Evolutionary conservation across 768 basidiomycete species (phyloP).

Genomic region (Termitomyces eurrhizus): DNA sequence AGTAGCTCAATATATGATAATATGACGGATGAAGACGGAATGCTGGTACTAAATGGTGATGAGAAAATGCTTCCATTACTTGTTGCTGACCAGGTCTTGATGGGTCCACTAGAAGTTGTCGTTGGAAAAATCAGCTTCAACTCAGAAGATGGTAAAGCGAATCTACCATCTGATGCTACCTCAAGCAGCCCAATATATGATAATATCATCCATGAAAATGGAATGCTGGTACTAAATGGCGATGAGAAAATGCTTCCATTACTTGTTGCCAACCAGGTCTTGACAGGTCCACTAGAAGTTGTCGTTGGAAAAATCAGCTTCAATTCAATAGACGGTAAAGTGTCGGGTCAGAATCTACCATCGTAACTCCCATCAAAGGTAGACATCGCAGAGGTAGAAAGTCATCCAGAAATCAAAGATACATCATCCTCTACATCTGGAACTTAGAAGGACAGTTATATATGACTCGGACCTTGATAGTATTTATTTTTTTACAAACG

Average conservation of each 20-base stretch:
- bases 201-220: background rate
- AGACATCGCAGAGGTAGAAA: background rate
- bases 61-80: background rate
- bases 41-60: rapidly evolving
- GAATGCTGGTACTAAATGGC: background rate
- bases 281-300: background rate
- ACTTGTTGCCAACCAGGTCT: background rate
- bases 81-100: background rate
- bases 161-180: too few species aligned
- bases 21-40: background rate
- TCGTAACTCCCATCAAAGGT: background rate
- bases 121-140: background rate
- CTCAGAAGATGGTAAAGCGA: background rate
- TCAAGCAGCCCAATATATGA: too few species aligned
- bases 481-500: background rate
- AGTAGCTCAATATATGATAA: background rate
- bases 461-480: background rate
- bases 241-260: background rate
- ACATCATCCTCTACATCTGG: background rate
- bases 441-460: background rate
- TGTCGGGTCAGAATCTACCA: background rate
- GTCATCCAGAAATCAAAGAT: background rate
- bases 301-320: background rate
- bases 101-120: background rate
- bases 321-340: background rate